A percentile compares a stretch with the other conserved stretches of the same genome.
phyloP scores from a whole-genome alignment of 1,284 basidiomycete genomes.

The Cryptococcus neoformans region DNA sequence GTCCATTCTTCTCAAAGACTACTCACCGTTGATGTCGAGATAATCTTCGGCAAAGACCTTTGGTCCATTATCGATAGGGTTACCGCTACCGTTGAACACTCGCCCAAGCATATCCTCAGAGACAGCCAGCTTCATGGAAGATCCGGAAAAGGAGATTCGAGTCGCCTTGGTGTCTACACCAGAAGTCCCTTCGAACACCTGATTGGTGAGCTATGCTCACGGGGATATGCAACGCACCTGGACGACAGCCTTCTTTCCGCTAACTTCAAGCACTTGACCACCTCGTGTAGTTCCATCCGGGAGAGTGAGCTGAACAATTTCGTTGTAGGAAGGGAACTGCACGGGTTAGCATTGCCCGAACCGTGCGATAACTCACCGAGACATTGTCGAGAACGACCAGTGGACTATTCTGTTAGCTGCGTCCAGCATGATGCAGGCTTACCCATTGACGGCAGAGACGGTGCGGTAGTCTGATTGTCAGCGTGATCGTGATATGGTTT shows the following conservation, averaged over 20 bases:
- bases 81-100: conserved; percentile 98
- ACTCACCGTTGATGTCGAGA: conserved; percentile 94
- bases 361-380: conserved; percentile 61
- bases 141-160: conserved; percentile 97
- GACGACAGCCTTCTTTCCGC: conserved; percentile 98
- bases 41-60: conserved; percentile 99
- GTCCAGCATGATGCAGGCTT: conserved; percentile 35
- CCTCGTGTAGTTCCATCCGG: conserved; percentile 94
- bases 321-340: conserved; percentile 99
- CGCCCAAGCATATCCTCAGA: conserved; percentile 99
- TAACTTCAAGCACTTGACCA: conserved; percentile 97
- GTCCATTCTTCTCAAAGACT: background rate
- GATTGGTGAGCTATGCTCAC: background rate
- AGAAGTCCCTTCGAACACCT: conserved; percentile 95
- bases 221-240: conserved; percentile 53
- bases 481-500: conserved; percentile 8
- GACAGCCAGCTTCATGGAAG: conserved; percentile 97
- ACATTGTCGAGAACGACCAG: conserved; percentile 98
- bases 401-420: conserved; percentile 57
- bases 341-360: background rate
- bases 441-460: conserved; percentile 96
- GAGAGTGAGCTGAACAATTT: conserved; percentile 94
- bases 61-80: conserved; percentile 97
- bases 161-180: conserved; percentile 93
- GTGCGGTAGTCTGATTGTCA: conserved; percentile 78